phyloP scores from a whole-genome alignment of 2,329 filamentous ascomycete species.

The Leptographium flavum region DNA sequence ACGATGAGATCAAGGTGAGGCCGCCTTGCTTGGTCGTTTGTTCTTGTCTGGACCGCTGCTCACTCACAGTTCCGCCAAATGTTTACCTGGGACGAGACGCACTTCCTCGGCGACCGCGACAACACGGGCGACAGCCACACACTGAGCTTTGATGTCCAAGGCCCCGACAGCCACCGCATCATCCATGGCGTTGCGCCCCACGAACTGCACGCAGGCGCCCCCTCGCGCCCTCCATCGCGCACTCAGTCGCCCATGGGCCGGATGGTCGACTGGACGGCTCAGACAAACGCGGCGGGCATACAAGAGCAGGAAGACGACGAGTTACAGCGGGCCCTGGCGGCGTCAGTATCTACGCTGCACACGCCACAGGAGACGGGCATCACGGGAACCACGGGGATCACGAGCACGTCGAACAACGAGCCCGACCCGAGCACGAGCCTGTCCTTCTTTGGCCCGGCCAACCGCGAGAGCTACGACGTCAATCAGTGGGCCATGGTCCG shows the following conservation, averaged over 20 bases:
- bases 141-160: constrained; percentile 42
- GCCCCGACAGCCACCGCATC: constrained; percentile 28
- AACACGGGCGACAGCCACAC: constrained; percentile 16
- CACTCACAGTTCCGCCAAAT: constrained; percentile 27
- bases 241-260: constrained; percentile 41
- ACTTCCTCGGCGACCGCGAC: constrained; percentile 38
- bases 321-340: constrained; percentile 39
- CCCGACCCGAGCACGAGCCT: constrained; percentile 20
- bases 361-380: constrained; percentile 37
- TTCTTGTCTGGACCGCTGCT: background rate
- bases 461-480: constrained; percentile 37
- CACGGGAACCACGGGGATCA: too few species aligned
- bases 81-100: constrained; percentile 41
- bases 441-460: constrained; percentile 47
- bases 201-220: constrained; percentile 28
- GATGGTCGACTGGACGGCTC: constrained; percentile 32
- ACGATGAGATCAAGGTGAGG: constrained; percentile 30
- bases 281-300: constrained; percentile 12
- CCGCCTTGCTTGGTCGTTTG: background rate
- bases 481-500: constrained; percentile 46
- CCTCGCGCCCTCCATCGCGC: constrained; percentile 49
- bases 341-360: constrained; percentile 37
- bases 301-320: constrained; percentile 37
- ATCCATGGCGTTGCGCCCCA: constrained; percentile 30
- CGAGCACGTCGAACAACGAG: constrained; percentile 15